Conservation (phyloP, 2,329 filamentous ascomycete species). For the Gaeumannomyces tritici region DNA sequence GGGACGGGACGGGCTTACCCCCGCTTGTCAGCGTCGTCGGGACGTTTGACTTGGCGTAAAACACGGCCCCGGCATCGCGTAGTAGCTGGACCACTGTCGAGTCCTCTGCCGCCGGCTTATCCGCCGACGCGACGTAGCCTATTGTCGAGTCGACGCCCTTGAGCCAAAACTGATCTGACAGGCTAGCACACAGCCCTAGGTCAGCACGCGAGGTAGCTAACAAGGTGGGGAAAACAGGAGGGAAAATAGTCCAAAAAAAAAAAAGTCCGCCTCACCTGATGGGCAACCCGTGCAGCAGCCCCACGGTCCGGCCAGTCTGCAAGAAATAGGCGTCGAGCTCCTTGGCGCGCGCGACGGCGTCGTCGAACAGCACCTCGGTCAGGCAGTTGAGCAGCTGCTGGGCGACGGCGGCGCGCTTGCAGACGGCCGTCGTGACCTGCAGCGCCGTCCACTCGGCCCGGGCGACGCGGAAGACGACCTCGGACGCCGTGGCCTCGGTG, state of each 20-base stretch:
- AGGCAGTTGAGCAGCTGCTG: conserved; percentile 22
- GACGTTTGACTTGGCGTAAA: conserved; percentile 7
- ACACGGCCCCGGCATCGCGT: conserved; percentile 15
- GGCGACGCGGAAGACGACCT: not conserved
- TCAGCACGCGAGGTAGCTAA: not conserved
- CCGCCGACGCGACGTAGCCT: conserved; percentile 44
- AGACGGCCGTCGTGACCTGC: conserved; percentile 7
- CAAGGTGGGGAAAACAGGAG: not conserved
- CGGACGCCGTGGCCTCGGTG: not conserved
- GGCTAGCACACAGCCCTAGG: conserved; percentile 17
- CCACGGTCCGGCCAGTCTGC: conserved; percentile 35
- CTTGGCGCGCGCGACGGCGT: conserved; percentile 22
- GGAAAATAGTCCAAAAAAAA: no score
- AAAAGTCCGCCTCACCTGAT: conserved; percentile 22
- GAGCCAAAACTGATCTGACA: conserved; percentile 65
- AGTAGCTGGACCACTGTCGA: not conserved
- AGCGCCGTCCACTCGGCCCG: not conserved
- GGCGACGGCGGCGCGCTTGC: conserved; percentile 7
- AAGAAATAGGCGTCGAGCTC: conserved; percentile 17
- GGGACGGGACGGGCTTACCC: not conserved
- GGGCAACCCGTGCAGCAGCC: conserved; percentile 57
- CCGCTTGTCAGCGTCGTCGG: not conserved
- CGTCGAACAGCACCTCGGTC: conserved; percentile 23
- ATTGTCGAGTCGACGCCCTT: conserved; percentile 49
- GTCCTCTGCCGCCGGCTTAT: not conserved